Conservation (phyloP, 345 rosid genomes). For the Balakata baccata region DNA sequence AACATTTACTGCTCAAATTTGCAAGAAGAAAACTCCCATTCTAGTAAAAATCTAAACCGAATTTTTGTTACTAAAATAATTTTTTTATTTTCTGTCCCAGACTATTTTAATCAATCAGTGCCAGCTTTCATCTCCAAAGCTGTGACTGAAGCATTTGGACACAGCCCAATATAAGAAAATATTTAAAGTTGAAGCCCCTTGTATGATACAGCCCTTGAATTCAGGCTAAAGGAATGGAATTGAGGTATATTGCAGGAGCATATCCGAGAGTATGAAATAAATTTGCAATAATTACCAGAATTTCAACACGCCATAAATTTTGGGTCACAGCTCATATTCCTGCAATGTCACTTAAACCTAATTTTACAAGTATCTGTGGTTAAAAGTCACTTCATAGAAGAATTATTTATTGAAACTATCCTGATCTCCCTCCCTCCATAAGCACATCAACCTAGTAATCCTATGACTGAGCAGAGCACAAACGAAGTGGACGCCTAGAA, state of each 20-base stretch:
- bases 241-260: neutral
- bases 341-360: neutral
- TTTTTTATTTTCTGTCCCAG: too few relatives aligned
- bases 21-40: neutral
- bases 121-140: neutral
- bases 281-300: neutral
- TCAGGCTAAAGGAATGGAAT: neutral
- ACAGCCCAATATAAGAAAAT: neutral
- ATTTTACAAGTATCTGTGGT: neutral
- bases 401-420: neutral
- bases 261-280: neutral
- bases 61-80: too few relatives aligned
- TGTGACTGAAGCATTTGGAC: neutral
- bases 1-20: neutral
- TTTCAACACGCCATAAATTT: neutral
- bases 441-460: neutral
- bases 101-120: neutral
- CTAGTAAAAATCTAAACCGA: neutral
- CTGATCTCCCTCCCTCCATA: neutral
- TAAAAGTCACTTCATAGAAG: neutral
- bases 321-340: neutral
- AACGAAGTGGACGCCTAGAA: neutral
- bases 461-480: neutral
- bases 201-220: neutral
- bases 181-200: neutral